Evolutionary conservation across 768 basidiomycete genomes (phyloP), one percentile per base, ranked within the genome.

Genomic region (Wakefieldia striispora): DNA sequence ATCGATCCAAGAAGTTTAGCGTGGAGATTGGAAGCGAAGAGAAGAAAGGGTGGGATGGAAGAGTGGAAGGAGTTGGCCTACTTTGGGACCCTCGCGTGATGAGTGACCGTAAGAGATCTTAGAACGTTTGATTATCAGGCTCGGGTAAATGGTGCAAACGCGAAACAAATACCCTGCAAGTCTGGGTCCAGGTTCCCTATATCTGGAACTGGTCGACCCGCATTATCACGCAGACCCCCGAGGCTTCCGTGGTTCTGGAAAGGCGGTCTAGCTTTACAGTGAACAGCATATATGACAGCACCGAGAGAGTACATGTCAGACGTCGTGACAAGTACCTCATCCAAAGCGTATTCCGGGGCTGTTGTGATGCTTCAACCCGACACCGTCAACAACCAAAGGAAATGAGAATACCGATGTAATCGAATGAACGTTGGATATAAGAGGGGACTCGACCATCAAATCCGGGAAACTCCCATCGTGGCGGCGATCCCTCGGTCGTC

Each of bases 281-380:
- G 95, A 11, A 95, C 92, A 3, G 92, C 86, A 66, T 92, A 91
- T 27, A 98, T 81, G 29, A 98, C 68, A 58, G 88, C 94, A 17
- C 95, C 97, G 19, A 99, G 80, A 2, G 91, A 84, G 61, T 90
- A 95, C 80, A 98, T 88, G 63, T 99, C 95, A 9, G 91, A 95
- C 0, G 91, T 81, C 0, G 94, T 88, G 31, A 85, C 75, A 3
- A 97, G 75, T 13, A 83, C 78, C 63, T 97, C 94, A 64, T 97
- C 94, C 51, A 97, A 70, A 1, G 86, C 90, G 70, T 95, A 97
- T 70, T 98, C 97, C 0, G 95, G 94, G 1, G 93, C 95, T 95
- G 56, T 34, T 10, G 37, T 9, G 49, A n/a, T 39, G 40, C 10
- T 23, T 65, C 29, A 56, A 35, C 38, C 17, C 43, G 42, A 43